Base-by-base conservation (phyloP, 352 stramenopile species). In the Pythium apleroticum region DNA sequence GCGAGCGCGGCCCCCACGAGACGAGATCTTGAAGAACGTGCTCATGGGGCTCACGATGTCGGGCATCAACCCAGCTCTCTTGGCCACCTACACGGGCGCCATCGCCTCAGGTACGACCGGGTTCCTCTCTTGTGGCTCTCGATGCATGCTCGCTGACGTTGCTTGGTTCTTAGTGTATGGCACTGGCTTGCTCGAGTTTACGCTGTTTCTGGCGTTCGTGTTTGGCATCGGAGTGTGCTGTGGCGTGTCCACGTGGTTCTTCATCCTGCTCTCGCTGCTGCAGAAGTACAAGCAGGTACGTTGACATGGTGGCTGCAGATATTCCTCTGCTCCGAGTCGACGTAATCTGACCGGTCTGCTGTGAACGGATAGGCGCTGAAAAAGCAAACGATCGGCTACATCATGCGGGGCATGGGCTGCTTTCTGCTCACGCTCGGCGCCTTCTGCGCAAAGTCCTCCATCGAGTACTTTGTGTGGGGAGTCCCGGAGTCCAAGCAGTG, bases 221-320 rank as follows among this genome's bases (percentile, higher is more conserved):
- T 96, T 96, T 65, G 82, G 65, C 0, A 68, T 95, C 25, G 88
- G 88, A 41, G 86, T 95, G 50, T 91, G 80, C 65, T 92, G 82
- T 28, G 88, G 88, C 17, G 87, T 96, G 15, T 95, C 87, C 14
- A 95, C 85, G 10, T 96, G 88, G 88, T 96, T 96, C 71, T 96
- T 93, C 66, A 57, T 96, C 12, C 69, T 96, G 15, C 73, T 96
- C 17, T 89, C 84, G 41, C 71, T 96, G 28, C 65, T 96, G 19
- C 91, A 93, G 66, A 96, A 94, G 66, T 96, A 96, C 84, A 96
- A 96, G 46, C 79, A 95, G 79, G 87, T 96, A 46, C 11, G 46
- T 39, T 60, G 20, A 10, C 3, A 5, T 28, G 10, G 43, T 17
- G 19, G 43, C n/a, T 14, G 5, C 30, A 12, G 27, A 8, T 48